Conservation (phyloP, 208 protist species). For the Acanthamoeba castellanii region DNA sequence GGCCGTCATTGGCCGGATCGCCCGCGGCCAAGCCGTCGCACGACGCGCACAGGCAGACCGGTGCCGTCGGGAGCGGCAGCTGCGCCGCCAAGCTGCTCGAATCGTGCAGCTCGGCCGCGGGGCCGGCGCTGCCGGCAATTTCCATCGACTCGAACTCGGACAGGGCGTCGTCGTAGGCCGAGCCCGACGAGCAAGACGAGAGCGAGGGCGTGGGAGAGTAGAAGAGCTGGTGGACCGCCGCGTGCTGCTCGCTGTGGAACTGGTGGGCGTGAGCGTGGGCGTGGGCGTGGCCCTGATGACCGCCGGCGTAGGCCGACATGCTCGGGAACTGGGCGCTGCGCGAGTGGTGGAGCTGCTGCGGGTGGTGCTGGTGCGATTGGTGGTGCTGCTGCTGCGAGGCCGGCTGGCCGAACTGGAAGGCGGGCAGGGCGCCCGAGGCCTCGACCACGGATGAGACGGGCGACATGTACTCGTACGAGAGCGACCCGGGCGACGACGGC, state of each 20-base stretch:
- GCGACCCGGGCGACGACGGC: background rate
- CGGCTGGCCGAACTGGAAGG: background rate
- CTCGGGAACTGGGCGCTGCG: too few species aligned
- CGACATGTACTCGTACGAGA: constrained; percentile 48
- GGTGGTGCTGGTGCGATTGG: background rate
- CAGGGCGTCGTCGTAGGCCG: constrained; percentile 9
- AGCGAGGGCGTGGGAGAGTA: background rate
- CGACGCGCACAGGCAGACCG: constrained; percentile 2
- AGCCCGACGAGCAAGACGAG: constrained; percentile 1
- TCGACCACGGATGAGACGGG: background rate
- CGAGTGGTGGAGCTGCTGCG: too few species aligned
- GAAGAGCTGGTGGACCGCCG: background rate
- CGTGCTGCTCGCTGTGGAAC: background rate
- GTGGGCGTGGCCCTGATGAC: background rate
- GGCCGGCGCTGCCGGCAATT: background rate
- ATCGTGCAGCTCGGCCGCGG: background rate
- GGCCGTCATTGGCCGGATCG: background rate
- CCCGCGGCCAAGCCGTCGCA: background rate
- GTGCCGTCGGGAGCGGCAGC: background rate
- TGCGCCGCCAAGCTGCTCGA: background rate
- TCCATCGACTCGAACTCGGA: constrained; percentile 4
- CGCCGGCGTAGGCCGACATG: background rate
- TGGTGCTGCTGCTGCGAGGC: background rate
- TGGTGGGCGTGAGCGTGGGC: background rate
- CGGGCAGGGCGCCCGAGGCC: constrained; percentile 12